phyloP scores from a whole-genome alignment of 257 asterid species.

The Catharanthus roseus region DNA sequence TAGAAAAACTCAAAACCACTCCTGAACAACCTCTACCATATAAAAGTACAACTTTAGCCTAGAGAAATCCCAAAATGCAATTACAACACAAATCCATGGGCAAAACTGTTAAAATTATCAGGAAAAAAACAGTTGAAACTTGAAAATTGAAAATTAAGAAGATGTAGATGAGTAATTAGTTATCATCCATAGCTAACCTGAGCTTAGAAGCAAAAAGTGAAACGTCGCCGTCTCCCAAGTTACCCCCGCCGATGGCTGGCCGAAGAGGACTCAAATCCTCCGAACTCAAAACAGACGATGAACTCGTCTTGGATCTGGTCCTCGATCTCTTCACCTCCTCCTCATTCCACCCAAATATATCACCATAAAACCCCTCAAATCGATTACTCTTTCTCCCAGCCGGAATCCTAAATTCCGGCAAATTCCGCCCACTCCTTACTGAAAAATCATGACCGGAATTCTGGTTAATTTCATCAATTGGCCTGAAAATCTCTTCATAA shows the following conservation, averaged over 20 bases:
- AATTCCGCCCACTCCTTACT: conserved; percentile 37
- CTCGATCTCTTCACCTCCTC: conserved; percentile 47
- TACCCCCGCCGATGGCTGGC: conserved; percentile 28
- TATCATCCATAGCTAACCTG: conserved; percentile 33
- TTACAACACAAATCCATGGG: neutral
- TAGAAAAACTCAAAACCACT: neutral
- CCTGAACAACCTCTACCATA: neutral
- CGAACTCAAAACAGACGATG: conserved; percentile 66
- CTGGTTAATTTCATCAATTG: conserved; percentile 27
- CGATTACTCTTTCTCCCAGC: conserved; percentile 24
- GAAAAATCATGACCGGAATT: conserved; percentile 8
- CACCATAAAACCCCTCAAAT: conserved; percentile 49
- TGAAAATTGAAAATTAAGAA: too few species aligned
- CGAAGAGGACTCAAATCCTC: conserved; percentile 77
- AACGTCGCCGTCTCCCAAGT: conserved; percentile 36
- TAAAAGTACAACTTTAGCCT: neutral
- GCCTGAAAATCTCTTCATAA: conserved; percentile 54
- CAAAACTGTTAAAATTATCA: neutral
- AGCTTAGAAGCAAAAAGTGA: conserved; percentile 52
- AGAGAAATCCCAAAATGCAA: neutral
- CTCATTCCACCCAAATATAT: conserved; percentile 61
- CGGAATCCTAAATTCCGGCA: conserved; percentile 71
- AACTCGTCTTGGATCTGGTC: conserved; percentile 45
- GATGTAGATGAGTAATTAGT: neutral
- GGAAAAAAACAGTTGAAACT: too few species aligned